Evolutionary conservation across 352 stramenopile species (phyloP).

Genomic region (Achlya hypogyna): DNA sequence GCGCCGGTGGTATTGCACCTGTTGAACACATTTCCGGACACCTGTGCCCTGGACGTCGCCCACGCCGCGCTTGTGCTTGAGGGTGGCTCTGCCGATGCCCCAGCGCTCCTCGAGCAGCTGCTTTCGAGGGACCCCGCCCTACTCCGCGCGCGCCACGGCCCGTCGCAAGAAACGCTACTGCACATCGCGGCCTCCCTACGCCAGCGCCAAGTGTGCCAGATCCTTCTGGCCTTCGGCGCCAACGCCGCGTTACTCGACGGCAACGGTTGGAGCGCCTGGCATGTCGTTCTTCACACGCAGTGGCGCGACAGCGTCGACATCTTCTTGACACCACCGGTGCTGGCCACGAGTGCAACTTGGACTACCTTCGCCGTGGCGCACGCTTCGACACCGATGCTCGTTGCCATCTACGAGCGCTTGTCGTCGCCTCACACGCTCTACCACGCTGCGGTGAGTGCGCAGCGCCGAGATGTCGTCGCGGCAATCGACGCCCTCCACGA

Average conservation of each 20-base stretch:
- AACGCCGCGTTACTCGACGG: not conserved
- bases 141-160: not conserved
- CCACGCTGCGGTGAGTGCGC: not conserved
- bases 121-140: not conserved
- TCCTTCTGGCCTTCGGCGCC: not conserved
- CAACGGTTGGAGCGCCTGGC: not conserved
- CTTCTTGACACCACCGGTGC: not conserved
- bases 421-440: not conserved
- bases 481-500: not conserved
- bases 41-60: not conserved
- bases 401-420: not conserved
- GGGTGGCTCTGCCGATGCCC: too few species aligned
- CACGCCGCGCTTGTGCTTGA: not conserved
- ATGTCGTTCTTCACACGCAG: not conserved
- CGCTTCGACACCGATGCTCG: not conserved
- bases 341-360: not conserved
- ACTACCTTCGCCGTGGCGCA: not conserved
- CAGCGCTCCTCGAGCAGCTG: not conserved
- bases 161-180: not conserved
- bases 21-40: too few species aligned
- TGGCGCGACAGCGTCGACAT: not conserved
- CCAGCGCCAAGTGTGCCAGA: not conserved
- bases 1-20: too few species aligned
- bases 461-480: not conserved
- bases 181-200: not conserved